Percentiles rank a stretch among this genome's conserved stretches.
Evolutionary conservation across 108 stramenopile species (phyloP).

Genomic region (Nitzschia inconspicua): DNA sequence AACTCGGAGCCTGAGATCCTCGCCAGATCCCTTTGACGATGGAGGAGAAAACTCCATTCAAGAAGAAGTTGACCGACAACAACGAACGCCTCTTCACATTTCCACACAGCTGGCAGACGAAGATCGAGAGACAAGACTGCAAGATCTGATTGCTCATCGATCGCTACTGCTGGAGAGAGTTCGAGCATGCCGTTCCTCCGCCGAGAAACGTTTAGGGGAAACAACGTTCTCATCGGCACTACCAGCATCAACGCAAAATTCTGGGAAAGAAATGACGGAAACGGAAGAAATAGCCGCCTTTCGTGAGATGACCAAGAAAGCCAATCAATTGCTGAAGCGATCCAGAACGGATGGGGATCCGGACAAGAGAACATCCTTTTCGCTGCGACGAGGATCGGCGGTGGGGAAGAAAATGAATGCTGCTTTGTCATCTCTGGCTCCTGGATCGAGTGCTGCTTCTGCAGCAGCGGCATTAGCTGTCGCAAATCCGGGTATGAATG

Average conservation of each 20-base stretch:
- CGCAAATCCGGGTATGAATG: neutral
- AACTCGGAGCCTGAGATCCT: too few relatives aligned
- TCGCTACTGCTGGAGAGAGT: slow-evolving; percentile 29
- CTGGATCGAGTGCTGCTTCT: slow-evolving; percentile 9
- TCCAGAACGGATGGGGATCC: slow-evolving; percentile 3
- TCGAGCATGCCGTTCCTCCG: slow-evolving; percentile 21
- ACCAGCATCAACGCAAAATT: neutral
- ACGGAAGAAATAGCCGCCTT: slow-evolving; percentile 36
- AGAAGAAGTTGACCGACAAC: too few relatives aligned
- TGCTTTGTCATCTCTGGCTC: slow-evolving; percentile 52
- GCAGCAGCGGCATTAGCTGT: neutral
- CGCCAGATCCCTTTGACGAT: too few relatives aligned
- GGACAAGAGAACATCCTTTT: slow-evolving; percentile 40
- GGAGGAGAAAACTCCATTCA: too few relatives aligned
- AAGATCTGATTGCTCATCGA: slow-evolving; percentile 30
- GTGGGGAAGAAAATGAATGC: slow-evolving; percentile 77
- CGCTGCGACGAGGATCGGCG: slow-evolving; percentile 53
- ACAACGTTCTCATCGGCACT: neutral
- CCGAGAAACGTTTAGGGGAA: slow-evolving; percentile 26
- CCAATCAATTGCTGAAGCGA: slow-evolving; percentile 29
- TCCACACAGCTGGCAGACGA: too few relatives aligned
- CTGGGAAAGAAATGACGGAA: slow-evolving; percentile 5
- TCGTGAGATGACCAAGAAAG: slow-evolving; percentile 19
- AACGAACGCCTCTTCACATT: too few relatives aligned
- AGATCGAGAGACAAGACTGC: slow-evolving; percentile 24